Base-by-base conservation (phyloP, 352 stramenopile genomes). In the Globisporangium mamillatum region DNA sequence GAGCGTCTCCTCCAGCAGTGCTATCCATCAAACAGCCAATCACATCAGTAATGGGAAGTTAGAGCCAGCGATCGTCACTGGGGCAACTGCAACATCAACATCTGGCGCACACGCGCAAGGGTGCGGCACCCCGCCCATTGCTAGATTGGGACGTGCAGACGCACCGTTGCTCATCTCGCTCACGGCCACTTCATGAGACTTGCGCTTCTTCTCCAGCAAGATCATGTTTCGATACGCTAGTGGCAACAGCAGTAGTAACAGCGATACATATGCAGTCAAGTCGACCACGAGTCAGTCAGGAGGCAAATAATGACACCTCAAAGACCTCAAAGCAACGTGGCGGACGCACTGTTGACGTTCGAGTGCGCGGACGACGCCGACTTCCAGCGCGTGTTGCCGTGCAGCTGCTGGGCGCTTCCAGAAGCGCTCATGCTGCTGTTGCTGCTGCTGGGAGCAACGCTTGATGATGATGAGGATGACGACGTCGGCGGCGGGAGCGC, bases 1-100 rank as follows among this genome's bases (percentile, higher is more conserved):
- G 12, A 93, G 75, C 46, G 80, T 88, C 57, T 91, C 85, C 25
- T 91, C 66, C 46, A 86, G 61, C 63, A 90, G 55, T 29, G 69
- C 81, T 92, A 46, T 29, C 36, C 22, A 54, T 10, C 16, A 44
- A 41, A 44, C 36, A 44, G 36, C 36, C 36, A 44, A 44, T 10
- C 10, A 16, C 36, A 44, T 41, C 34, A 16, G 6, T 3, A 48
- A 56, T 48, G 41, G 54, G 14, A 16, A 66, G 46, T 20, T 41
- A 58, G 34, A 29, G 63, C 32, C 9, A 57, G 41, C 41, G 41
- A 48, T 48, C 14, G 41, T n/a, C 14, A 20, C 41, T 48, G 14
- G 12, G 16, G 14, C 14, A 48, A 48, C 41, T 48, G 41, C 41
- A 48, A 48, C 41, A 48, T n/a, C 41, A 48, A 20, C 41, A 48